Percentiles rank a stretch among this genome's conserved stretches.
Evolutionary conservation across 768 basidiomycete genomes (phyloP).

Genomic region (Mycena rosella): DNA sequence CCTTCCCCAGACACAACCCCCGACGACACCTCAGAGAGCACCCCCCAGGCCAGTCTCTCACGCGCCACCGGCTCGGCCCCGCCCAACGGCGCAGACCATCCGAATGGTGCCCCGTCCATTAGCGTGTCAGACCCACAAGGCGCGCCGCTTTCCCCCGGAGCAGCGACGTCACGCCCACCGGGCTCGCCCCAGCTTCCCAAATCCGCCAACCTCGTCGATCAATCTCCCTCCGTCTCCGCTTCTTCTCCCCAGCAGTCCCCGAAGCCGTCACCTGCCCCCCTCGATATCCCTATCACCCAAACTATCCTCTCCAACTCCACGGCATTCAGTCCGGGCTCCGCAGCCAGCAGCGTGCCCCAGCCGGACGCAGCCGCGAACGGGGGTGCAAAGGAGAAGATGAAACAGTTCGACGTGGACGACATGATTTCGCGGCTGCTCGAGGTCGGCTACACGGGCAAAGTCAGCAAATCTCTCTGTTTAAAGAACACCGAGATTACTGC

Average conservation of each 20-base stretch:
- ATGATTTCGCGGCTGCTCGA: slow-evolving; percentile 97
- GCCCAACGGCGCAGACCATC: slow-evolving; percentile 54
- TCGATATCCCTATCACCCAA: slow-evolving; percentile 85
- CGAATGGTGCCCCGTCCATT: slow-evolving; percentile 60
- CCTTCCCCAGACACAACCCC: slow-evolving; percentile 53
- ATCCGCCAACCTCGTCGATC: slow-evolving; percentile 45
- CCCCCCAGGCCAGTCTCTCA: slow-evolving; percentile 58
- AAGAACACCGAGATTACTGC: slow-evolving; percentile 97
- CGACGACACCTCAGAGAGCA: slow-evolving; percentile 56
- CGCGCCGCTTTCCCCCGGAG: slow-evolving; percentile 43
- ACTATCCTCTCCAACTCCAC: slow-evolving; percentile 86
- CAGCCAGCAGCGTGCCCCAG: slow-evolving; percentile 52
- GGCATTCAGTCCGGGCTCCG: slow-evolving; percentile 67
- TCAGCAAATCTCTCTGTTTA: slow-evolving; percentile 93
- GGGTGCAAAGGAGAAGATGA: slow-evolving; percentile 68
- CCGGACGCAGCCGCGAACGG: slow-evolving; percentile 59
- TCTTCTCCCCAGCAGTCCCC: slow-evolving; percentile 56
- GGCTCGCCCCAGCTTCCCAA: slow-evolving; percentile 56
- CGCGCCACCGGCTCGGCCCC: slow-evolving; percentile 56
- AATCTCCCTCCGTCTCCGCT: slow-evolving; percentile 52
- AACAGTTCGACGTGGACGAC: slow-evolving; percentile 93
- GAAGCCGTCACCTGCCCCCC: slow-evolving; percentile 61
- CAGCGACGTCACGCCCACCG: slow-evolving; percentile 42
- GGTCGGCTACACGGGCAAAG: slow-evolving; percentile 98
- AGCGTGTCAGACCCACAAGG: slow-evolving; percentile 60